These are phyloP conservation scores for Aureococcus anophagefferens DNA, from an alignment of 108 stramenopile species.

Conservation along the genomic window DNA sequence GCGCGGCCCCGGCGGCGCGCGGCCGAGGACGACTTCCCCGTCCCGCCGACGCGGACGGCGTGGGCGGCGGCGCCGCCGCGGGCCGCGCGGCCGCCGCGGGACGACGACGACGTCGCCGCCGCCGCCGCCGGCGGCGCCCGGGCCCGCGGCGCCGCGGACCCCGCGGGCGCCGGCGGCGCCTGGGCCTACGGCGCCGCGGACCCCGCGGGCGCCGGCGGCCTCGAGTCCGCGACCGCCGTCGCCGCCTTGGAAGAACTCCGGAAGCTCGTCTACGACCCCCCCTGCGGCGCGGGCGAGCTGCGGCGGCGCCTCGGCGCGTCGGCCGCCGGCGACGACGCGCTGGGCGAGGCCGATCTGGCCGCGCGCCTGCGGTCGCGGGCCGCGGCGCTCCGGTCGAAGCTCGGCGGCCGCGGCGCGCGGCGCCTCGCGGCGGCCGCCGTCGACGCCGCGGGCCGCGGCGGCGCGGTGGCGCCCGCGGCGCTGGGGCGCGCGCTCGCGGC, in stretches of 20 bases:
- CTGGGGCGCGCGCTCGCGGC: too few species aligned
- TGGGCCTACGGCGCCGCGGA: too few species aligned
- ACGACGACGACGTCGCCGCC: not conserved
- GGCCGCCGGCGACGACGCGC: not conserved
- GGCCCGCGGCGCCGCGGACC: not conserved
- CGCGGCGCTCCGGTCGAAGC: too few species aligned
- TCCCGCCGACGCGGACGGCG: not conserved
- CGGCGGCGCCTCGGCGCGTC: not conserved
- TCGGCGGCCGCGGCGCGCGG: too few species aligned
- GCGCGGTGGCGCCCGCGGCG: too few species aligned
- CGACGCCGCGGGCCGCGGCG: too few species aligned
- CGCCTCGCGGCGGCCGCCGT: too few species aligned
- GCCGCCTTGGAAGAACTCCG: not conserved
- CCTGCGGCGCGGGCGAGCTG: not conserved
- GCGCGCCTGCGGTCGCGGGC: not conserved
- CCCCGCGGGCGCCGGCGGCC: too few species aligned
- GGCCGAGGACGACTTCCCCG: not conserved
- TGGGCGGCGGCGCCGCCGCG: too few species aligned
- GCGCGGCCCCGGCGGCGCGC: not conserved
- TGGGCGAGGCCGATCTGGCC: not conserved
- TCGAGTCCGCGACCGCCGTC: not conserved
- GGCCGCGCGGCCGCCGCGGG: not conserved
- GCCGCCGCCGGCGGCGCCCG: not conserved
- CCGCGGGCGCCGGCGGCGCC: not conserved
- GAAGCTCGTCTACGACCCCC: not conserved